These are phyloP conservation scores for Pseudocercospora cruenta DNA, from an alignment of 2,329 filamentous ascomycete species.

Conservation along the genomic window DNA sequence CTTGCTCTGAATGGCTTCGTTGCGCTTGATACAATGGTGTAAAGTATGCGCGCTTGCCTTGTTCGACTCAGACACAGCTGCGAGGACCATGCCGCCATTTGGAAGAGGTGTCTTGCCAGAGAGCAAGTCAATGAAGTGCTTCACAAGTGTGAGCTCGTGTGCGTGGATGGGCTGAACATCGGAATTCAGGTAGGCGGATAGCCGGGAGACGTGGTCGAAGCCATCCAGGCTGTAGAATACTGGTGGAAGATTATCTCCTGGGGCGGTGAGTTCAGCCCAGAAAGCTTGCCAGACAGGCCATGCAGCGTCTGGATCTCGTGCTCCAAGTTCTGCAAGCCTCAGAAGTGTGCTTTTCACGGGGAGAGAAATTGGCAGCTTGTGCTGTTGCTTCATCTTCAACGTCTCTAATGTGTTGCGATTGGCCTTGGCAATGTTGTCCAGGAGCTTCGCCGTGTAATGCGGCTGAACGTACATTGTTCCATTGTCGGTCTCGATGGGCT, in stretches of 20 bases:
- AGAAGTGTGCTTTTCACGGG: conserved; percentile 65
- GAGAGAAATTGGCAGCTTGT: conserved; percentile 63
- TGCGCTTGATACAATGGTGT: conserved; percentile 21
- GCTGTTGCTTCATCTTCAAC: conserved; percentile 55
- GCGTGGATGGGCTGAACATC: conserved; percentile 77
- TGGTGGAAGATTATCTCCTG: conserved; percentile 56
- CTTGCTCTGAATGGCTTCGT: conserved; percentile 28
- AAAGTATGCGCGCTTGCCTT: conserved; percentile 24
- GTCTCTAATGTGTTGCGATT: conserved; percentile 67
- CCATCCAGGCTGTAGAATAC: conserved; percentile 80
- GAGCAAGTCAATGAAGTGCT: conserved; percentile 74
- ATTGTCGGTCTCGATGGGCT: conserved; percentile 60
- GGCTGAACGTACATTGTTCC: conserved; percentile 73
- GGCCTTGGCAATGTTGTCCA: conserved; percentile 72
- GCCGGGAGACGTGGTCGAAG: conserved; percentile 77
- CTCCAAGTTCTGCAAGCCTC: conserved; percentile 68
- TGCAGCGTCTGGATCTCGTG: conserved; percentile 74
- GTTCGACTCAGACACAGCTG: conserved; percentile 74
- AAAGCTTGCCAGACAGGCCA: conserved; percentile 81
- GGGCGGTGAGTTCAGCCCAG: conserved; percentile 71
- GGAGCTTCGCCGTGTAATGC: conserved; percentile 72
- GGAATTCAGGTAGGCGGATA: conserved; percentile 73
- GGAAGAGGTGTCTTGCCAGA: conserved; percentile 58
- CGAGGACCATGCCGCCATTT: conserved; percentile 81
- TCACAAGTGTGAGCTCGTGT: conserved; percentile 77